Conservation (phyloP, 2,329 filamentous ascomycete species). For the Aspergillus uvarum region DNA sequence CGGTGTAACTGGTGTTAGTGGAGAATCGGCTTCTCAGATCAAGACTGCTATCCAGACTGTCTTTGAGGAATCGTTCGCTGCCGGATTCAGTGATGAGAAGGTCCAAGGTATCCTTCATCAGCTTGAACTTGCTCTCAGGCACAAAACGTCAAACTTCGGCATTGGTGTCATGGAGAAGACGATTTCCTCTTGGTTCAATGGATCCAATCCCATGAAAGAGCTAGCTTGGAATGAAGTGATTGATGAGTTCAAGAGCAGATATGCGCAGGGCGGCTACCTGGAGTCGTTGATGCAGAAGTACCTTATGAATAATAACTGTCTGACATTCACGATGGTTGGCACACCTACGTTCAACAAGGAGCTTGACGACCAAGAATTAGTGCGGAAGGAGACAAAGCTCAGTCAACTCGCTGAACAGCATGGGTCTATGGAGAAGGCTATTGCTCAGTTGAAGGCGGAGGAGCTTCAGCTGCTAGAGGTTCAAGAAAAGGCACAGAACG, state of each 20-base stretch:
- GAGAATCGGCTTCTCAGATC: constrained; percentile 74
- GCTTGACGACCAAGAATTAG: constrained; percentile 72
- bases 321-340: constrained; percentile 94
- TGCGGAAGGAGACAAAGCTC: constrained; percentile 73
- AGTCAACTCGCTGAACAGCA: constrained; percentile 65
- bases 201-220: constrained; percentile 85
- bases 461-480: constrained; percentile 78
- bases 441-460: constrained; percentile 69
- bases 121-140: constrained; percentile 86
- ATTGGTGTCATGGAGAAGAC: constrained; percentile 86
- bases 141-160: constrained; percentile 95
- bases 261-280: constrained; percentile 75
- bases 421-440: constrained; percentile 69
- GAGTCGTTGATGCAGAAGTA: constrained; percentile 87
- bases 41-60: constrained; percentile 72
- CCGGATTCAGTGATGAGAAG: constrained; percentile 85
- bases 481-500: constrained; percentile 78
- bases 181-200: constrained; percentile 93
- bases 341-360: constrained; percentile 72
- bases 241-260: constrained; percentile 73
- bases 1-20: constrained; percentile 83
- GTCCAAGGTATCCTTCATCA: constrained; percentile 94
- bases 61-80: constrained; percentile 65
- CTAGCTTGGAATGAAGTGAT: constrained; percentile 91
- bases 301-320: constrained; percentile 77